Evolutionary conservation across 768 basidiomycete species (phyloP), one percentile per base, ranked within the genome.

Genomic region (Agaricus bisporus): DNA sequence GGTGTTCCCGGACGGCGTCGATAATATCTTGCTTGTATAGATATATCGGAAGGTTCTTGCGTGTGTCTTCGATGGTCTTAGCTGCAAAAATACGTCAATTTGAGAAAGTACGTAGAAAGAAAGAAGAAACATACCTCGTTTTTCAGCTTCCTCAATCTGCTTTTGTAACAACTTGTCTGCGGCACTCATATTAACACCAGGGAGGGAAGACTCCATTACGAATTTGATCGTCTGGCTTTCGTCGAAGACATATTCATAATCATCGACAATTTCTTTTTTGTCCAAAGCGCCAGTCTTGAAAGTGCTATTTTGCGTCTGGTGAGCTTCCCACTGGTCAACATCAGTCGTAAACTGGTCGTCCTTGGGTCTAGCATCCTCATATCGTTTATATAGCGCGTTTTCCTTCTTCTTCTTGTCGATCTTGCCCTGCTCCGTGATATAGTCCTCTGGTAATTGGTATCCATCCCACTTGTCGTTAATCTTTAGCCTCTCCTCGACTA

Each of bases 231-330:
- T 93, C 70, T 97, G 95, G 62, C 84, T 90, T 68, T 98, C 97
- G 67, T 99, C 97, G 63, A 99, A 98, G 43, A 99, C 95, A 66
- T 94, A 99, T 54, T 98, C 95, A 63, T 95, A 98, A 41, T 86
- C 84, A 32, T 94, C 92, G 28, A 85, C 82, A 17, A 88, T 56
- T 56, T 89, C 85, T 39, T 69, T 78, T 68, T 91, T 92, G 68
- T 99, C 97, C 83, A 95, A 66, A 2, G 97, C 94, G 26, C 97
- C 93, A 3, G 86, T 87, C 66, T 82, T 87, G 73, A 98, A 91
- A 12, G 89, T 88, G 61, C 91, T 92, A 63, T 92, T 86, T 51
- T 80, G 77, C 22, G 93, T 89, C 70, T 99, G 97, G 68, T 82
- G 80, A 43, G 86, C 86, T 70, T 99, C 97, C 93, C 94, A 99